Conservation (phyloP, 352 stramenopile species). For the Aphanomyces invadans region DNA sequence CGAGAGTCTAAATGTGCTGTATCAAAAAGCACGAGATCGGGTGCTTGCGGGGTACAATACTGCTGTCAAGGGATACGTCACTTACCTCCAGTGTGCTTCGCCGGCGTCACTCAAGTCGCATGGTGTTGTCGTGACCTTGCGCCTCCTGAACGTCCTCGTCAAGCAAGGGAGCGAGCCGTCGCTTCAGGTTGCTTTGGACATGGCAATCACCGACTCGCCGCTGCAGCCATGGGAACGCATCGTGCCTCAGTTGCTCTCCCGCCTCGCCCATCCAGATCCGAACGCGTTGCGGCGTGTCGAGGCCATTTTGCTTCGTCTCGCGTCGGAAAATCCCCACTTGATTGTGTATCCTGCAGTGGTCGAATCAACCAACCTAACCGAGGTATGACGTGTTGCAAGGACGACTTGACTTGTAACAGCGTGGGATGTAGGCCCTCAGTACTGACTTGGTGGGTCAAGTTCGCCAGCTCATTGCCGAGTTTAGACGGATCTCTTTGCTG, state of each 20-base stretch:
- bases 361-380: conserved; percentile 30
- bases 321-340: conserved; percentile 45
- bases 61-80: conserved; percentile 25
- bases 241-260: conserved; percentile 65
- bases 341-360: conserved; percentile 74
- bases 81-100: conserved; percentile 28
- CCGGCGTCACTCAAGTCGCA: conserved; percentile 22
- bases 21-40: neutral
- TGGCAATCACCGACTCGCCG: conserved; percentile 40
- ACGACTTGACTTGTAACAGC: conserved; percentile 28
- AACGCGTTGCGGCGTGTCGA: conserved; percentile 44
- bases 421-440: conserved; percentile 36
- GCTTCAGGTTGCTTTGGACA: conserved; percentile 36
- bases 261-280: conserved; percentile 45
- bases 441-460: conserved; percentile 45
- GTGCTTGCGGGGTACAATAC: conserved; percentile 15
- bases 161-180: conserved; percentile 44
- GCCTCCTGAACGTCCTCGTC: conserved; percentile 59
- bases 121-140: conserved; percentile 42
- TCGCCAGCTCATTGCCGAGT: conserved; percentile 53
- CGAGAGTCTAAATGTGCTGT: neutral
- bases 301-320: conserved; percentile 57
- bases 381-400: conserved; percentile 31
- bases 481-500: conserved; percentile 68
- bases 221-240: conserved; percentile 54